A percentile compares a stretch with the other conserved stretches of the same genome.
phyloP scores from a whole-genome alignment of 192 early-diverging fungal species.

The Umbelopsis sp. region DNA sequence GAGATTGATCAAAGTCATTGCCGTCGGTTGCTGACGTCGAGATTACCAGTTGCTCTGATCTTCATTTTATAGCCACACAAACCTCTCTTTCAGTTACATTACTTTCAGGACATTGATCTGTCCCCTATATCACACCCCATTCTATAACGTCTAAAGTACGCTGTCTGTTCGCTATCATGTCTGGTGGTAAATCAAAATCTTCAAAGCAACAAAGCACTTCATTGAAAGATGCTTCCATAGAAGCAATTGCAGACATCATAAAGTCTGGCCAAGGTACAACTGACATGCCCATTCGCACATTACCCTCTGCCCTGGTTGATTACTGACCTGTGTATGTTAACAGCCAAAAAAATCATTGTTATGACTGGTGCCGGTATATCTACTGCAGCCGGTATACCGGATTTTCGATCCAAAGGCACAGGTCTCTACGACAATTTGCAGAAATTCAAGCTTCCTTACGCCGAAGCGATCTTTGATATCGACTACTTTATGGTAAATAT shows the following conservation, averaged over 20 bases:
- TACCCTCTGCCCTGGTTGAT: background rate
- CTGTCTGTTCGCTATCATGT: background rate
- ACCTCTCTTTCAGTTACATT: background rate
- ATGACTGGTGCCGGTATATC: slow-evolving; percentile 95
- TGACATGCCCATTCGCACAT: too few species aligned
- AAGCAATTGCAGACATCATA: slow-evolving; percentile 45
- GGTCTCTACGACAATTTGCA: slow-evolving; percentile 92
- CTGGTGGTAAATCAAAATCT: background rate
- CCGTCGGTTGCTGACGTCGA: slow-evolving; percentile 9
- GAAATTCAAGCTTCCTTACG: slow-evolving; percentile 88
- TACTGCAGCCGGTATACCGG: slow-evolving; percentile 85
- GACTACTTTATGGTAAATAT: slow-evolving; percentile 72
- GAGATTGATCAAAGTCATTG: background rate
- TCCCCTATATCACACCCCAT: too few species aligned
- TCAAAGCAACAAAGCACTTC: background rate
- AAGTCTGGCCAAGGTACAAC: slow-evolving; percentile 43
- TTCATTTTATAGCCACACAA: background rate
- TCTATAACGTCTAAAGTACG: background rate
- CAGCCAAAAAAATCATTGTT: slow-evolving; percentile 74
- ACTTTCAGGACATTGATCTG: background rate
- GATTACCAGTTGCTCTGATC: background rate
- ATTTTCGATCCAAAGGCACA: slow-evolving; percentile 90
- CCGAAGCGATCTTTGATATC: slow-evolving; percentile 95
- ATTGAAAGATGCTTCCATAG: slow-evolving; percentile 22
- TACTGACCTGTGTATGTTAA: background rate